These are phyloP conservation scores for Lathyrus oleraceus DNA, from an alignment of 306 rosid species.

Conservation along the genomic window DNA sequence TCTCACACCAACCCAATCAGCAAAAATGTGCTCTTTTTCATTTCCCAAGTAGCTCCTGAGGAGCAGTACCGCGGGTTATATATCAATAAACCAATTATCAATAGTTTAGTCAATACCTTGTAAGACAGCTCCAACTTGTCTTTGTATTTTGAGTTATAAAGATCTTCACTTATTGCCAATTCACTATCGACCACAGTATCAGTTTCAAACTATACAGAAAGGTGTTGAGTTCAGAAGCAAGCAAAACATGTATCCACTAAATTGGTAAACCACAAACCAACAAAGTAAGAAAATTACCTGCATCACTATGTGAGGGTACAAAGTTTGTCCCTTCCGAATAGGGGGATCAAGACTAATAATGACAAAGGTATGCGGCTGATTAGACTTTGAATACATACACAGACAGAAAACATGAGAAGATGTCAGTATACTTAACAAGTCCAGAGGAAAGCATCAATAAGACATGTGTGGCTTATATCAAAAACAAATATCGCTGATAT, in stretches of 20 bases:
- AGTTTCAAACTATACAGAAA: slow-evolving; percentile 79
- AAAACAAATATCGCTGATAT: slow-evolving; percentile 6
- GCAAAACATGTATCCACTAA: slow-evolving; percentile 19
- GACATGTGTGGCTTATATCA: background rate
- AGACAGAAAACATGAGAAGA: slow-evolving; percentile 23
- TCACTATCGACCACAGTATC: slow-evolving; percentile 71
- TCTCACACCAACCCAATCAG: slow-evolving; percentile 6
- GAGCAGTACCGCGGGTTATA: slow-evolving; percentile 4
- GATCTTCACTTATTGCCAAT: slow-evolving; percentile 73
- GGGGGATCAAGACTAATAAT: slow-evolving; percentile 95
- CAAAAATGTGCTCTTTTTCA: slow-evolving; percentile 9
- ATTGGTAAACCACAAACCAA: slow-evolving; percentile 29
- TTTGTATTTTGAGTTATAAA: slow-evolving; percentile 76
- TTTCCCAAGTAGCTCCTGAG: slow-evolving; percentile 24
- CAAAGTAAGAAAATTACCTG: slow-evolving; percentile 60
- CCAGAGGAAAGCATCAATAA: slow-evolving; percentile 22
- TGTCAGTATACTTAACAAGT: slow-evolving; percentile 27
- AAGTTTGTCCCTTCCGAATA: slow-evolving; percentile 96
- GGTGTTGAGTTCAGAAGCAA: slow-evolving; percentile 8
- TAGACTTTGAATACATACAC: slow-evolving; percentile 64
- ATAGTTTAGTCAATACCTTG: slow-evolving; percentile 56
- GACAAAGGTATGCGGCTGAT: slow-evolving; percentile 96
- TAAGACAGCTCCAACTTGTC: slow-evolving; percentile 91
- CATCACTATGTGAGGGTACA: slow-evolving; percentile 96
- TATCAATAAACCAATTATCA: background rate